Evolutionary conservation across 257 asterid species (phyloP), one percentile per base, ranked within the genome.

Genomic region (Plantago ovata): DNA sequence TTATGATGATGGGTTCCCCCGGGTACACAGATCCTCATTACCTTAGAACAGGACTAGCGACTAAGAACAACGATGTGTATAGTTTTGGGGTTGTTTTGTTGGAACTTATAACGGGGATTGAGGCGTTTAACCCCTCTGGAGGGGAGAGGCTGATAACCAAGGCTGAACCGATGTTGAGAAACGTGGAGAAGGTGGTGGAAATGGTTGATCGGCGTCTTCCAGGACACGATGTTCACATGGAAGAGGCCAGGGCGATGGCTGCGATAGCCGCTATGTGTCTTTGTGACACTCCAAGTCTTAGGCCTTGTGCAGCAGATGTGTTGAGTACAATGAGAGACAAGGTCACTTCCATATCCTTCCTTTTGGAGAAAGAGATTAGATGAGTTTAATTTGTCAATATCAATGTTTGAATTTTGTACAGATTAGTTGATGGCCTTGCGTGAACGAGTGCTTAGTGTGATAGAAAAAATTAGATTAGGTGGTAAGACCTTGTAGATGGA

Each of bases 21-120:
- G 95, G 96, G 1, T 88, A 88, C 68, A 69, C 83, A 10, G 95
- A 88, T 65, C 96, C 93, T 20, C 81, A 75, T 47, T 87, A 84
- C 23, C 64, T 87, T 19, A 64, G 78, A 56, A 82, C 89, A 0
- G 94, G 95, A 50, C 65, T 84, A 7, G 80, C 82, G 9, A 82
- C 96, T 7, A 79, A 79, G 28, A 77, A 81, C 74, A 87, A 87
- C 9, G 96, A 84, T 7, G 64, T 84, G 0, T 87, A 80, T 59
- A 79, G 93, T 64, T 87, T 75, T 1, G 96, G 95, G 8, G 81
- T 82, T 6, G 46, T 82, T 5, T 18, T 84, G 9, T 46, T 84
- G 74, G 95, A 87, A 53, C 76, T 87, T 49, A 72, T 87, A 7
- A 82, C 95, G 0, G 96, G 96, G 44, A 39, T 70, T 15, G 86